These are phyloP conservation scores for Odontarrhena argentea DNA, from an alignment of 345 rosid genomes.

Conservation along the genomic window DNA sequence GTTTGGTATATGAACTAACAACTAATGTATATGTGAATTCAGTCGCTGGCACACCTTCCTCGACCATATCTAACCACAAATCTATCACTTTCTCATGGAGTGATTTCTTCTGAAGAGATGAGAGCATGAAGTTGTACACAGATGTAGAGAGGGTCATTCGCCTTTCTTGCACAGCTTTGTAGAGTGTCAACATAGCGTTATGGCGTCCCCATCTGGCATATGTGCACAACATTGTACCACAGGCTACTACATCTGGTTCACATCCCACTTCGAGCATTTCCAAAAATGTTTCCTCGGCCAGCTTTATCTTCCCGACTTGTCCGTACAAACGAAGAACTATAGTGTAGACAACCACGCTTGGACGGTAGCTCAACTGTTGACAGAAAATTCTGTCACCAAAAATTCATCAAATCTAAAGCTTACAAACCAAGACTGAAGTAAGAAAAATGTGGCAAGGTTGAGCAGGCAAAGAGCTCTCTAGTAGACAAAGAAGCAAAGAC, in stretches of 20 bases:
- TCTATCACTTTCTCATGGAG: conserved; percentile 68
- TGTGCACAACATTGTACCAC: conserved; percentile 89
- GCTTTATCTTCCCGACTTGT: conserved; percentile 80
- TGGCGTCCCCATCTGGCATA: conserved; percentile 97
- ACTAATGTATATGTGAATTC: conserved; percentile 75
- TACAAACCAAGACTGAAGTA: background rate
- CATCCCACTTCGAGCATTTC: conserved; percentile 93
- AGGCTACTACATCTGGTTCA: conserved; percentile 91
- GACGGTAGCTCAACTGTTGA: conserved; percentile 79
- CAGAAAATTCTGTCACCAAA: conserved; percentile 49
- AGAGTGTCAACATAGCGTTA: conserved; percentile 73
- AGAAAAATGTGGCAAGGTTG: too few species aligned
- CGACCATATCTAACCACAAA: conserved; percentile 70
- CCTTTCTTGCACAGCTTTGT: conserved; percentile 75
- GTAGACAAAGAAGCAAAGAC: too few species aligned
- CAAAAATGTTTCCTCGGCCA: conserved; percentile 84
- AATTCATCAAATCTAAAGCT: conserved; percentile 24
- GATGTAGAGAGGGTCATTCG: conserved; percentile 55
- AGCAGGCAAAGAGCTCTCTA: too few species aligned
- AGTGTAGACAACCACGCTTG: conserved; percentile 75
- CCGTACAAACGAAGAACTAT: conserved; percentile 76
- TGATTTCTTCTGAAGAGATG: conserved; percentile 88
- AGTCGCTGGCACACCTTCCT: conserved; percentile 56
- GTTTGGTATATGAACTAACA: conserved; percentile 70
- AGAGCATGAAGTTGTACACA: conserved; percentile 88